phyloP scores from a whole-genome alignment of 176 grass and related monocot species.

The Chrysopogon serrulatus region DNA sequence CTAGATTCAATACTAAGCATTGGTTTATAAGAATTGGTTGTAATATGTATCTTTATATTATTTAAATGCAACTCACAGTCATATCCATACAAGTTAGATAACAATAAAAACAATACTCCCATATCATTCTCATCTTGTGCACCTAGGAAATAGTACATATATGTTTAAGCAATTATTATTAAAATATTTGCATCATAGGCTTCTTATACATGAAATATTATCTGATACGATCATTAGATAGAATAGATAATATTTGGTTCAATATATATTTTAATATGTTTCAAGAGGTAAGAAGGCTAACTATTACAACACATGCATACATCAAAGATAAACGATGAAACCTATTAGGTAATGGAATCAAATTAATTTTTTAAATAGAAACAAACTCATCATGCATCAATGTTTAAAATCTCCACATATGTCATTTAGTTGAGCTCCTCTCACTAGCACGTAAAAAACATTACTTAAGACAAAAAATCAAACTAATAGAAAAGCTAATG shows the following conservation, averaged over 20 bases:
- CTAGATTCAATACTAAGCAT: background rate
- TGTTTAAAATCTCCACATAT: too few relatives aligned
- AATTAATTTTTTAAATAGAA: background rate
- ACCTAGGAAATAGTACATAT: too few relatives aligned
- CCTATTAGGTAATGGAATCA: background rate
- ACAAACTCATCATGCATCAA: too few relatives aligned
- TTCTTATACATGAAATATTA: background rate
- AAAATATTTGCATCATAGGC: too few relatives aligned
- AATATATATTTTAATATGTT: too few relatives aligned
- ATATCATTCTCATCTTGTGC: background rate
- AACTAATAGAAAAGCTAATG: too few relatives aligned
- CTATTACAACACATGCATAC: background rate
- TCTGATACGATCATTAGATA: background rate
- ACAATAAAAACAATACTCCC: background rate
- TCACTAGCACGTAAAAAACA: too few relatives aligned
- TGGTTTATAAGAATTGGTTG: background rate
- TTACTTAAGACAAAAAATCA: too few relatives aligned
- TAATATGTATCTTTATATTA: background rate
- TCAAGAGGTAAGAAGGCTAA: background rate
- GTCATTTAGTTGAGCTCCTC: too few relatives aligned
- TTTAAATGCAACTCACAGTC: background rate
- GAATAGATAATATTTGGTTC: background rate
- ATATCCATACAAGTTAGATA: too few relatives aligned
- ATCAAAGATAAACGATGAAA: background rate
- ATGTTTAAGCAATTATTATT: too few relatives aligned